These are phyloP conservation scores for Omphalea diandra DNA, from an alignment of 441 rosid species.

Conservation along the genomic window DNA sequence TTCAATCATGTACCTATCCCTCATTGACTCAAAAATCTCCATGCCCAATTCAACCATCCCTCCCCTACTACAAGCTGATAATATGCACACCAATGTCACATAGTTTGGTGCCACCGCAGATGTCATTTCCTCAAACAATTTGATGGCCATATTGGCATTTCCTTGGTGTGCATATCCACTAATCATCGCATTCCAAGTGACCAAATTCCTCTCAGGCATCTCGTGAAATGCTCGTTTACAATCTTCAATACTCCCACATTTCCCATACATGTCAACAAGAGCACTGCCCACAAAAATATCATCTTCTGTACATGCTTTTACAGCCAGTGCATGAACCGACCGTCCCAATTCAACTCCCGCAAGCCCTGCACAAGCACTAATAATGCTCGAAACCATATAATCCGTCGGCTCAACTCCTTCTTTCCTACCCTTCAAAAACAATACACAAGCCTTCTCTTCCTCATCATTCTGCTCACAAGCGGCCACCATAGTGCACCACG, in stretches of 20 bases:
- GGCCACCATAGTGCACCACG: slow-evolving; percentile 80
- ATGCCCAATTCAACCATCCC: slow-evolving; percentile 64
- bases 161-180: slow-evolving; percentile 89
- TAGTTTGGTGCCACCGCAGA: slow-evolving; percentile 56
- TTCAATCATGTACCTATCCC: slow-evolving; percentile 48
- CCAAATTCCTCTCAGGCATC: slow-evolving; percentile 66
- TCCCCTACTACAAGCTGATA: slow-evolving; percentile 85
- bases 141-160: slow-evolving; percentile 49
- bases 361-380: slow-evolving; percentile 75
- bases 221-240: slow-evolving; percentile 52
- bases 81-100: slow-evolving; percentile 68
- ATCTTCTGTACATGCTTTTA: slow-evolving; percentile 63
- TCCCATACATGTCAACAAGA: slow-evolving; percentile 87
- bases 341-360: slow-evolving; percentile 68
- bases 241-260: slow-evolving; percentile 76
- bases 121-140: slow-evolving; percentile 56
- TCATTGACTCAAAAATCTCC: slow-evolving; percentile 68
- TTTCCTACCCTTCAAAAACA: slow-evolving; percentile 47
- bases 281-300: slow-evolving; percentile 76
- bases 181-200: slow-evolving; percentile 75
- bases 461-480: slow-evolving; percentile 71
- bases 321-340: slow-evolving; percentile 66
- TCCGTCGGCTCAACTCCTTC: slow-evolving; percentile 57
- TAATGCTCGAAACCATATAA: slow-evolving; percentile 66
- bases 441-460: slow-evolving; percentile 66